Base-by-base conservation (phyloP, 352 stramenopile species). In the Phytophthora parvispora region DNA sequence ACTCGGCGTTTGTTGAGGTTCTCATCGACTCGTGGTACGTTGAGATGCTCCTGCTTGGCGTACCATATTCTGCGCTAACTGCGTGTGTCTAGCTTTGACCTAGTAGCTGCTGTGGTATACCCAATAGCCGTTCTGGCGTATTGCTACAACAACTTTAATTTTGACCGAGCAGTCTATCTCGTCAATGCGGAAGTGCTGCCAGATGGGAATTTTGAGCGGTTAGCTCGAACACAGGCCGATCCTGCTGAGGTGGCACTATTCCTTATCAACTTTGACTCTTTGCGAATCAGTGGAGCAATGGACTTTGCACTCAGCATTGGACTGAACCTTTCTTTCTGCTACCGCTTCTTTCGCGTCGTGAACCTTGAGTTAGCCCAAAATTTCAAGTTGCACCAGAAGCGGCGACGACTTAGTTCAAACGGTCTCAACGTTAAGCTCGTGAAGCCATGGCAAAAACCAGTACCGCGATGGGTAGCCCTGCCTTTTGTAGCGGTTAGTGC, bases 71-170 rank as follows among this genome's bases (percentile, higher is more conserved):
- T n/a, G n/a, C n/a, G n/a, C n/a, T n/a, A n/a, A n/a, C n/a, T n/a
- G n/a, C n/a, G n/a, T n/a, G n/a, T n/a, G 2, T 32, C 3, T 40
- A 85, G 77, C 2, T 82, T 84, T 53, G 77, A 84, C 34, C 34
- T 84, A 2, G 29, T 60, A 22, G 52, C 75, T 42, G 74, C 77
- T 1, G 50, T 84, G 3, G 15, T 74, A 13, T 80, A 64, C 42
- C 74, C 77, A 10, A 66, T 80, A 2, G 7, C 31, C 15, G 57
- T 72, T 13, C 32, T 84, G 5, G 25, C 50, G 2, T 76, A 80
- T 31, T 72, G 60, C 29, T 63, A 51, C 42, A 47, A 64, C 27
- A 58, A 59, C 10, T 82, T 84, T 40, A 63, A 47, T 9, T 78
- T 82, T 24, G 74, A 84, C 43, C 66, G 55, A 4, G 36, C 42